These are phyloP conservation scores for Leccinum longicurvipes DNA, from an alignment of 768 basidiomycete genomes.

Conservation along the genomic window DNA sequence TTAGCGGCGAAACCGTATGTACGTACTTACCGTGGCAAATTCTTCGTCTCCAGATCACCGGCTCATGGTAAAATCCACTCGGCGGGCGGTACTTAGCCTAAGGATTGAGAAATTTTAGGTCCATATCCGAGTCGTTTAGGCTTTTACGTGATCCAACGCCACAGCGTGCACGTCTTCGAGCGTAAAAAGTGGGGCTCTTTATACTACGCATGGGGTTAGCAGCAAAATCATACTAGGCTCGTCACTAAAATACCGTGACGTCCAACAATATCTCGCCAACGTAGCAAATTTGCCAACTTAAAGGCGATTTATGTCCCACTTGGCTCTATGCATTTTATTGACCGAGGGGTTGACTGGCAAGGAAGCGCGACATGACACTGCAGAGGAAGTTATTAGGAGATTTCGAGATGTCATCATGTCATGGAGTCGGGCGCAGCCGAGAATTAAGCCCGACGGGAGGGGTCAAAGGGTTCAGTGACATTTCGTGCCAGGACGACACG, in stretches of 20 bases:
- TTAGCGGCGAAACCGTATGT: too few species aligned
- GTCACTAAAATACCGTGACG: too few species aligned
- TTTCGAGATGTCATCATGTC: background rate
- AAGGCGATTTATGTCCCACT: background rate
- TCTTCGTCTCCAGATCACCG: background rate
- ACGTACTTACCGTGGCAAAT: too few species aligned
- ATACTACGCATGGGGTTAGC: too few species aligned
- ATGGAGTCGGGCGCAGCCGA: conserved; percentile 8
- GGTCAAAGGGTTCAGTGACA: background rate
- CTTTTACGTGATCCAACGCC: background rate
- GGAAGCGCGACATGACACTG: too few species aligned
- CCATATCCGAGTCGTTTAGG: background rate
- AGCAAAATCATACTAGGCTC: too few species aligned
- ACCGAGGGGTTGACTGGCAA: too few species aligned
- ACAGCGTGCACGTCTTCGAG: too few species aligned
- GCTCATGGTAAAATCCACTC: background rate
- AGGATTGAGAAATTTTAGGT: background rate
- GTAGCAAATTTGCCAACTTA: background rate
- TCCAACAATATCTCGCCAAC: background rate
- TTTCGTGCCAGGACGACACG: background rate
- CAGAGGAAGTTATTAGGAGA: background rate
- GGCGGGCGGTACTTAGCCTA: too few species aligned
- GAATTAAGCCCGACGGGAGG: conserved; percentile 11
- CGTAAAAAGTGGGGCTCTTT: too few species aligned
- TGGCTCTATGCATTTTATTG: too few species aligned